Conservation (phyloP, 169 alveolate genomes). For the Plasmodium blacklocki region DNA sequence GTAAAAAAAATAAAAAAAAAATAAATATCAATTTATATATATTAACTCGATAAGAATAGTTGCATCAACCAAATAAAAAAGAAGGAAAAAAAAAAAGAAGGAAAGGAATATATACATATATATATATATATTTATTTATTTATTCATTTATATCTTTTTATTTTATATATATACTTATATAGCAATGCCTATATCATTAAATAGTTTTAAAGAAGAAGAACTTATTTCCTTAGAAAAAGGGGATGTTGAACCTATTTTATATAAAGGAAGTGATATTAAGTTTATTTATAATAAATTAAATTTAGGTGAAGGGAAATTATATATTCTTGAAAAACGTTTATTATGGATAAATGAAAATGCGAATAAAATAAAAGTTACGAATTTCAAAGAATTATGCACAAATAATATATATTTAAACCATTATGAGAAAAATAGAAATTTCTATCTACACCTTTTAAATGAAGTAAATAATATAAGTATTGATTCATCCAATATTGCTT, state of each 20-base stretch:
- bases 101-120: not conserved
- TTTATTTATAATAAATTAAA: constrained; percentile 48
- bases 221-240: constrained; percentile 24
- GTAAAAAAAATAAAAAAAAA: too few relatives aligned
- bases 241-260: constrained; percentile 19
- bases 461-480: constrained; percentile 33
- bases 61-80: too few relatives aligned
- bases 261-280: constrained; percentile 38
- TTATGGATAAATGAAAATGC: constrained; percentile 57
- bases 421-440: constrained; percentile 49
- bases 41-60: too few relatives aligned
- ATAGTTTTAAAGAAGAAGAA: constrained; percentile 49
- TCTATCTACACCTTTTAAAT: constrained; percentile 50
- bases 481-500: constrained; percentile 60
- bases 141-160: not conserved
- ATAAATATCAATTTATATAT: too few relatives aligned
- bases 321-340: constrained; percentile 34
- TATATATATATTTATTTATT: constrained; percentile 1
- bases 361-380: constrained; percentile 26
- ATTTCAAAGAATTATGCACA: constrained; percentile 29
- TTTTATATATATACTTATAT: not conserved
- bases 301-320: constrained; percentile 66
- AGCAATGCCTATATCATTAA: constrained; percentile 49
- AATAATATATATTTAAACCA: constrained; percentile 47
- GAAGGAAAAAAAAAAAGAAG: not conserved